A percentile compares a stretch with the other conserved stretches of the same genome.
Evolutionary conservation across 148 eudicot species (phyloP).

Genomic region (Persicaria maculosa): DNA sequence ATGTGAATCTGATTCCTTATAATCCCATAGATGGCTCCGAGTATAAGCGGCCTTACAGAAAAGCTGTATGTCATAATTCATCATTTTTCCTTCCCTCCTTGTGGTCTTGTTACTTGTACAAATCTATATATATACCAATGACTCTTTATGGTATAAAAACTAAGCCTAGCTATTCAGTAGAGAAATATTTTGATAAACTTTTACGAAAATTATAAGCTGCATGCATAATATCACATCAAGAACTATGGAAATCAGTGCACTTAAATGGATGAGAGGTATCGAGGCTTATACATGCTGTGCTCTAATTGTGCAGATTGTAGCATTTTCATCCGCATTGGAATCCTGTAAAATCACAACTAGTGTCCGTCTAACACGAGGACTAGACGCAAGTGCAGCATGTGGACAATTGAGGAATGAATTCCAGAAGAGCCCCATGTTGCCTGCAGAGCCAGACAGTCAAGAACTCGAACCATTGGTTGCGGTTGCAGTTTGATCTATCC

Average conservation of each 20-base stretch:
- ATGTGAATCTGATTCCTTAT: constrained; percentile 92
- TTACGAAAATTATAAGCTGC: too few relatives aligned
- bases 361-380: constrained; percentile 89
- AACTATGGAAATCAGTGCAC: too few relatives aligned
- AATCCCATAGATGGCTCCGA: constrained; percentile 96
- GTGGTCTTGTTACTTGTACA: not conserved
- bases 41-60: constrained; percentile 68
- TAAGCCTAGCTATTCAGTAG: not conserved
- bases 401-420: constrained; percentile 90
- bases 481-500: constrained; percentile 36
- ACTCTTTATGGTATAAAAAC: not conserved
- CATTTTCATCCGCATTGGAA: constrained; percentile 69
- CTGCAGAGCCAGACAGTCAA: constrained; percentile 19
- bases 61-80: constrained; percentile 44
- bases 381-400: constrained; percentile 97
- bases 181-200: not conserved
- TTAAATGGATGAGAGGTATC: not conserved
- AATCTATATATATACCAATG: not conserved
- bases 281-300: not conserved
- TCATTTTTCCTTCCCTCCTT: not conserved
- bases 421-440: constrained; percentile 72
- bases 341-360: constrained; percentile 75
- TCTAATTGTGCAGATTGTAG: constrained; percentile 39
- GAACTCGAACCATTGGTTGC: constrained; percentile 33
- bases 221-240: too few relatives aligned